phyloP scores from a whole-genome alignment of 2,329 filamentous ascomycete genomes.

The Chaetomium sp. region DNA sequence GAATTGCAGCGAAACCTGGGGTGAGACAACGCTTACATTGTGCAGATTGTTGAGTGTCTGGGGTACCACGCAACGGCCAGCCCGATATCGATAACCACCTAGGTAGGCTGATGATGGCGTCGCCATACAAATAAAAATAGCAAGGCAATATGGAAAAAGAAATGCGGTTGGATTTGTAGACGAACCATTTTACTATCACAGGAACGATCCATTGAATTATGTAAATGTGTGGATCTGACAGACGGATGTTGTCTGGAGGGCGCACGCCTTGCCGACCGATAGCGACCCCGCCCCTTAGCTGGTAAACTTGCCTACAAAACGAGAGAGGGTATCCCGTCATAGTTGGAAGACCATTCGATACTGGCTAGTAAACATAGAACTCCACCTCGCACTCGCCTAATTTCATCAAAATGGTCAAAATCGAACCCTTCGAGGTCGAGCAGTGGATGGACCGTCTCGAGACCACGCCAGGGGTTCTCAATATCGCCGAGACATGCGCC shows the following conservation, averaged over 20 bases:
- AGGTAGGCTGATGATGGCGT: not conserved
- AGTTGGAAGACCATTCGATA: not conserved
- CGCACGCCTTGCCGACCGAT: not conserved
- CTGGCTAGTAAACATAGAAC: not conserved
- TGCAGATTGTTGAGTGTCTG: not conserved
- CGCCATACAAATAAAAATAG: not conserved
- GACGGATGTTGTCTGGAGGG: conserved; percentile 5
- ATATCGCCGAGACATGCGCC: conserved; percentile 79
- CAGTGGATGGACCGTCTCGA: conserved; percentile 68
- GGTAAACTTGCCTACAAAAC: not conserved
- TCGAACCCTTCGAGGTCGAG: conserved; percentile 71
- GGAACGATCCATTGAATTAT: not conserved
- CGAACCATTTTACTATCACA: not conserved
- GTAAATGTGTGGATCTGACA: not conserved
- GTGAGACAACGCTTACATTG: not conserved
- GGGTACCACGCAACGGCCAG: not conserved
- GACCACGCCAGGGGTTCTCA: conserved; percentile 58
- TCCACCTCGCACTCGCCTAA: not conserved
- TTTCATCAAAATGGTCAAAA: conserved; percentile 44
- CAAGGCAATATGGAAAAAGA: not conserved
- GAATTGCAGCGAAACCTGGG: not conserved
- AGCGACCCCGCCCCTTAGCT: not conserved
- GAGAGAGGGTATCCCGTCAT: not conserved
- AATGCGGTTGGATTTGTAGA: not conserved
- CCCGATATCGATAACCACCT: too few species aligned